Conservation (phyloP, 768 basidiomycete genomes). For the Pulveroboletus sp. region DNA sequence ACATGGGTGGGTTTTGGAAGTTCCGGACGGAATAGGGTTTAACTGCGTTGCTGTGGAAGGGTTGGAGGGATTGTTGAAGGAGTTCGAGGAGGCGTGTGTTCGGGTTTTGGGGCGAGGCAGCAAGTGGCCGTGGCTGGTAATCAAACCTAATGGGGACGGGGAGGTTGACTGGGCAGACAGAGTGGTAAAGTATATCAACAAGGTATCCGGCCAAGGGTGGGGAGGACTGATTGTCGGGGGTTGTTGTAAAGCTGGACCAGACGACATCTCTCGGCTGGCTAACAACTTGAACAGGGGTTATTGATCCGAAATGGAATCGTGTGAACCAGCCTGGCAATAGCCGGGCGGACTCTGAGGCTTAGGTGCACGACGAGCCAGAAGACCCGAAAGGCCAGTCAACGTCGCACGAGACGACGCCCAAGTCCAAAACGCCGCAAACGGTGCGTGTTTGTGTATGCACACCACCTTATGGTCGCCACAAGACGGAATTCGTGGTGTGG, state of each 20-base stretch:
- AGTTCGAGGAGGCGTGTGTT: slow-evolving; percentile 31
- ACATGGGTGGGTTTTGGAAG: slow-evolving; percentile 14
- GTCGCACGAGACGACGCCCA: slow-evolving; percentile 40
- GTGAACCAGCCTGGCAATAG: slow-evolving; percentile 17
- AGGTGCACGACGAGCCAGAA: slow-evolving; percentile 20
- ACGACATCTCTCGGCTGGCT: slow-evolving; percentile 40
- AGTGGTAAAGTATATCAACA: slow-evolving; percentile 25
- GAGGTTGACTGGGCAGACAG: slow-evolving; percentile 34
- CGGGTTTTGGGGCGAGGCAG: slow-evolving; percentile 7
- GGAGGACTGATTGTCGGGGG: slow-evolving; percentile 59
- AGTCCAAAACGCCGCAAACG: slow-evolving; percentile 36
- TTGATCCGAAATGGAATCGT: slow-evolving; percentile 11
- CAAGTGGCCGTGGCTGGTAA: slow-evolving; percentile 47
- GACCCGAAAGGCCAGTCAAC: slow-evolving; percentile 32
- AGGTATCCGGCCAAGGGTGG: slow-evolving; percentile 34
- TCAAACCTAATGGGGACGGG: slow-evolving; percentile 69
- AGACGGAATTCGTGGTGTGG: slow-evolving; percentile 6
- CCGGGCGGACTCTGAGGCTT: slow-evolving; percentile 21
- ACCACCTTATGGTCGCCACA: slow-evolving; percentile 5
- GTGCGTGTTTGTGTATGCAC: slow-evolving; percentile 32
- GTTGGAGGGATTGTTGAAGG: slow-evolving; percentile 37
- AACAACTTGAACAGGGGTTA: slow-evolving; percentile 9
- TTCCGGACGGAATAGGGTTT: slow-evolving; percentile 60
- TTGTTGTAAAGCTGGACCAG: slow-evolving; percentile 60
- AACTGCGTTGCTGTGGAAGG: slow-evolving; percentile 61